Percentiles rank a stretch among this genome's conserved stretches.
Conservation (phyloP, 2,329 filamentous ascomycete species). For the Neofusicoccum parvum region DNA sequence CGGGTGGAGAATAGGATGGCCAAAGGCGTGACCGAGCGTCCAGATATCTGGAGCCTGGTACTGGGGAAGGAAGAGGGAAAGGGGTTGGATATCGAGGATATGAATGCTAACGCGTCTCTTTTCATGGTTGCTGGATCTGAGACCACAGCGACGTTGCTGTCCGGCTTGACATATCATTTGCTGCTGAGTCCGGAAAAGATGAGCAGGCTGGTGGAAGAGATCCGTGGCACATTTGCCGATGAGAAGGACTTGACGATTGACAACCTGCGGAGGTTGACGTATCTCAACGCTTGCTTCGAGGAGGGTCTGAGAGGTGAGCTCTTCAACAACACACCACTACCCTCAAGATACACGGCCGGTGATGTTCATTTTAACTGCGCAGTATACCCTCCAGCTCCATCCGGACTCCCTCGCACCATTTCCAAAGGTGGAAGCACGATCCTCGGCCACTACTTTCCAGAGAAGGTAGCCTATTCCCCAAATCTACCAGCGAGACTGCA, state of each 20-base stretch:
- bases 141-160: conserved; percentile 44
- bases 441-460: conserved; percentile 40
- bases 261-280: not conserved
- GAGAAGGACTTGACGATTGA: not conserved
- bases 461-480: conserved; percentile 22
- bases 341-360: too few relatives aligned
- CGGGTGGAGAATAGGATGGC: not conserved
- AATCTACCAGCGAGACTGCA: not conserved
- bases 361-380: not conserved
- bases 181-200: conserved; percentile 23
- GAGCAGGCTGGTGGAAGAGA: not conserved
- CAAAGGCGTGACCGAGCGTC: conserved; percentile 6
- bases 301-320: conserved; percentile 38
- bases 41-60: conserved; percentile 6
- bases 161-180: conserved; percentile 41
- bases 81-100: not conserved
- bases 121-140: conserved; percentile 42
- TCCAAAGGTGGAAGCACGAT: conserved; percentile 41
- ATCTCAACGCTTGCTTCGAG: conserved; percentile 34
- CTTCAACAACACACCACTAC: too few relatives aligned
- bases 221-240: not conserved
- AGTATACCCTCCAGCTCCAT: conserved; percentile 45
- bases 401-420: conserved; percentile 35
- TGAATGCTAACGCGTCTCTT: not conserved
- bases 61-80: conserved; percentile 31